These are phyloP conservation scores for Narthecium ossifragum DNA, from an alignment of 106 monocot genomes.

Conservation along the genomic window DNA sequence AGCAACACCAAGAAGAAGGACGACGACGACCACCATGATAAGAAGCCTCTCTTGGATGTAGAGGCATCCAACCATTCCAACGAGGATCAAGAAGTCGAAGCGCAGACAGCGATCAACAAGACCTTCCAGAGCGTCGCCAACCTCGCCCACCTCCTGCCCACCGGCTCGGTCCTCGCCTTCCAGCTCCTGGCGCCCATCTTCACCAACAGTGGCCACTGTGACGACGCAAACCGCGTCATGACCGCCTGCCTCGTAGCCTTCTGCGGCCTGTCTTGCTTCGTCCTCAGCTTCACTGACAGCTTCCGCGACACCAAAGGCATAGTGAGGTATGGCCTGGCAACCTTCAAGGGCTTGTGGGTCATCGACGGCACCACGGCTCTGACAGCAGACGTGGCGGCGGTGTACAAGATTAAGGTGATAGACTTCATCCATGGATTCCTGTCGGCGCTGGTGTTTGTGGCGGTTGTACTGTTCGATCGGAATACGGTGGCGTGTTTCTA, in stretches of 20 bases:
- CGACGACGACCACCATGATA: no score
- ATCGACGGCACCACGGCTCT: not conserved
- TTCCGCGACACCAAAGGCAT: conserved; percentile 3
- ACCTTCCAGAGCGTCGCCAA: conserved; percentile 10
- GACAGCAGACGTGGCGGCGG: not conserved
- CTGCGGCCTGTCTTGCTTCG: conserved; percentile 4
- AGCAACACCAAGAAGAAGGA: no score
- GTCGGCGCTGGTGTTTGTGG: not conserved
- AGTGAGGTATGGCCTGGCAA: conserved; percentile 1
- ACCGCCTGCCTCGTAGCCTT: not conserved
- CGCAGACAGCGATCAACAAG: not conserved
- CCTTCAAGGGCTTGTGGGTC: not conserved
- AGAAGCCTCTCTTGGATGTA: no score
- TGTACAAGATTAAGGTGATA: not conserved
- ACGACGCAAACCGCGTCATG: not conserved
- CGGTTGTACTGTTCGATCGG: not conserved
- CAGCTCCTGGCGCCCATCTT: conserved; percentile 4
- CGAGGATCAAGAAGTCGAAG: not conserved
- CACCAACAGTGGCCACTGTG: not conserved
- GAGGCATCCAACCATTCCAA: no score
- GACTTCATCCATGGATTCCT: conserved; percentile 1
- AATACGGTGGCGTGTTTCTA: not conserved
- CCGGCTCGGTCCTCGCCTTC: conserved; percentile 6
- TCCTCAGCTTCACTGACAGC: conserved; percentile 10
- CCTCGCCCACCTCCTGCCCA: conserved; percentile 11